Percentiles rank a stretch among this genome's conserved stretches.
phyloP scores from a whole-genome alignment of 2,329 filamentous ascomycete genomes.

The Pseudocercospora crystallina region DNA sequence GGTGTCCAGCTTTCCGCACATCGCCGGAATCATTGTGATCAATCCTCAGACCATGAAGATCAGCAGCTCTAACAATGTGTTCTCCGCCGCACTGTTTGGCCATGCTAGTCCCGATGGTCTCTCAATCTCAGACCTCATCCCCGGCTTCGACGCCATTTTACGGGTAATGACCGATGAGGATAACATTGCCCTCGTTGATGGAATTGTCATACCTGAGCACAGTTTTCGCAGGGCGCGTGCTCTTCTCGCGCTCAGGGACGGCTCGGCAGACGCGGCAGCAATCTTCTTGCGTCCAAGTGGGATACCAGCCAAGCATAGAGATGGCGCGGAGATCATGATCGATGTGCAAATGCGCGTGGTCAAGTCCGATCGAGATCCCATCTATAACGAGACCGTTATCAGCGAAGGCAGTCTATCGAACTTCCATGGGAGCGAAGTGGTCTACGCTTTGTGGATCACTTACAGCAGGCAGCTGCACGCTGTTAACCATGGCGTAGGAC shows the following conservation, averaged over 20 bases:
- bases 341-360: constrained; percentile 97
- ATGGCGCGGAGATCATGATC: constrained; percentile 87
- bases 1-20: constrained; percentile 93
- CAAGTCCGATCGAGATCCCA: constrained; percentile 71
- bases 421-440: constrained; percentile 68
- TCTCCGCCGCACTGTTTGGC: constrained; percentile 88
- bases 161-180: constrained; percentile 83
- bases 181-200: constrained; percentile 77
- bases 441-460: constrained; percentile 95
- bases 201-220: constrained; percentile 95
- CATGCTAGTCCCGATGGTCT: constrained; percentile 80
- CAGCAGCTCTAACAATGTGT: constrained; percentile 91
- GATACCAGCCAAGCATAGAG: constrained; percentile 79
- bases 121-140: constrained; percentile 76
- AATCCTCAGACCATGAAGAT: constrained; percentile 76
- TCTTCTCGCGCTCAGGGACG: constrained; percentile 78
- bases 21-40: constrained; percentile 92
- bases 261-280: constrained; percentile 70
- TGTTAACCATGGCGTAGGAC: constrained; percentile 60
- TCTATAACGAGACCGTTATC: constrained; percentile 63
- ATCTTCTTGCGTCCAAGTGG: constrained; percentile 83
- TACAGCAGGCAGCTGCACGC: constrained; percentile 92
- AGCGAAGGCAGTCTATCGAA: constrained; percentile 58
- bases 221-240: constrained; percentile 89
- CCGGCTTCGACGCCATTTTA: constrained; percentile 81